Evolutionary conservation across 1,139 yeast species (phyloP).

Genomic region (Scheffersomyces illinoinensis): DNA sequence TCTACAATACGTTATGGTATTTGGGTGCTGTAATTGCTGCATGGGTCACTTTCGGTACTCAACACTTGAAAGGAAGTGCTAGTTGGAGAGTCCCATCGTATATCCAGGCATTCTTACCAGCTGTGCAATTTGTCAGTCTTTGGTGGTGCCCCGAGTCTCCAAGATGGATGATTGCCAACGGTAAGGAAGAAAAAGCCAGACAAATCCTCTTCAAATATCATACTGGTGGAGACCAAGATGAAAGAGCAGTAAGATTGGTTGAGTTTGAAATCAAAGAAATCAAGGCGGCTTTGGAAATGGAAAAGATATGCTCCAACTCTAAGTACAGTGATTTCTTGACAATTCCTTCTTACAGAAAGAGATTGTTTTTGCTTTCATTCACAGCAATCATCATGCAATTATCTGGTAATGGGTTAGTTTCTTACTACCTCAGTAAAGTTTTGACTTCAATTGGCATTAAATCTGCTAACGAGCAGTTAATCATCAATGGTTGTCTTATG

Average conservation of each 20-base stretch:
- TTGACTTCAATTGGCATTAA: conserved; percentile 52
- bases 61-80: conserved; percentile 25
- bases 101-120: conserved; percentile 42
- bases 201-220: conserved; percentile 38
- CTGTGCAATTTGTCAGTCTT: conserved; percentile 24
- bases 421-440: conserved; percentile 13
- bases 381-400: conserved; percentile 12
- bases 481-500: conserved; percentile 48
- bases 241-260: conserved; percentile 33
- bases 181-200: conserved; percentile 36
- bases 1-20: conserved; percentile 6
- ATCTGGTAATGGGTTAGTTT: conserved; percentile 15
- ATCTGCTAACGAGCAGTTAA: conserved; percentile 38
- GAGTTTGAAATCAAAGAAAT: conserved; percentile 50
- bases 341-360: conserved; percentile 7
- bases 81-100: conserved; percentile 52
- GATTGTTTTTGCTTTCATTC: conserved; percentile 8
- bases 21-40: conserved; percentile 49
- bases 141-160: conserved; percentile 50
- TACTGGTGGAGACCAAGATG: conserved; percentile 34
- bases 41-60: conserved; percentile 53
- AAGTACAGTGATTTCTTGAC: conserved; percentile 35
- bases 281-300: conserved; percentile 37
- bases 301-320: conserved; percentile 24
- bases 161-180: conserved; percentile 39